Conservation (phyloP, 352 stramenopile species). For the Phytophthora europaea region DNA sequence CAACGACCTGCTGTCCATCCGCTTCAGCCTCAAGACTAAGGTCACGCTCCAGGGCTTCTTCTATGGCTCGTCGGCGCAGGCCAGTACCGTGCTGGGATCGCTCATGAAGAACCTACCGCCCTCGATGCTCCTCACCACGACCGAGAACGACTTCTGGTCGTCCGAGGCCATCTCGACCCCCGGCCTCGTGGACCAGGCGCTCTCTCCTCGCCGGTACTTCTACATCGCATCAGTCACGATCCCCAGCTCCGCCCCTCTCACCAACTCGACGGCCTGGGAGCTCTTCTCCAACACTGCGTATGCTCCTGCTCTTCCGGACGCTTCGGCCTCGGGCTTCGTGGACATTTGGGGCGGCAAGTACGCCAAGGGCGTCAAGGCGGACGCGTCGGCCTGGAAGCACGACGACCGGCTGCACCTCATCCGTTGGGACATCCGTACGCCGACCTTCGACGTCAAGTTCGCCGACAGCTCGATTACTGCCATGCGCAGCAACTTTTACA, state of each 20-base stretch:
- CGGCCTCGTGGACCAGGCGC: background rate
- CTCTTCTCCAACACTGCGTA: background rate
- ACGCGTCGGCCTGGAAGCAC: conserved; percentile 4
- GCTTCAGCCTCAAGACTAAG: conserved; percentile 1
- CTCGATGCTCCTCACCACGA: background rate
- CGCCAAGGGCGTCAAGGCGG: background rate
- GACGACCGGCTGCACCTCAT: background rate
- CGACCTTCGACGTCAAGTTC: background rate
- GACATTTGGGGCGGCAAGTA: conserved; percentile 6
- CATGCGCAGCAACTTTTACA: conserved; percentile 2
- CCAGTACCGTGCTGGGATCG: background rate
- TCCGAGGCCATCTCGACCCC: background rate
- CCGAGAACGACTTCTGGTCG: background rate
- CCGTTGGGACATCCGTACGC: background rate
- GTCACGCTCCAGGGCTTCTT: background rate
- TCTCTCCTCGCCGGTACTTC: background rate
- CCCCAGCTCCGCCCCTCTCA: background rate
- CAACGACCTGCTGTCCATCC: background rate
- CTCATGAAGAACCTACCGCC: background rate
- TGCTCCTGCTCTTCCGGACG: background rate
- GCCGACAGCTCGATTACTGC: background rate
- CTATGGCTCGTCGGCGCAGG: background rate
- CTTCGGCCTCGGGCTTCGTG: background rate
- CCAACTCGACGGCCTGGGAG: conserved; percentile 1
- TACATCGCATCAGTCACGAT: conserved; percentile 5